Evolutionary conservation across 2,329 filamentous ascomycete species (phyloP).

Genomic region (Botrytis squamosa): DNA sequence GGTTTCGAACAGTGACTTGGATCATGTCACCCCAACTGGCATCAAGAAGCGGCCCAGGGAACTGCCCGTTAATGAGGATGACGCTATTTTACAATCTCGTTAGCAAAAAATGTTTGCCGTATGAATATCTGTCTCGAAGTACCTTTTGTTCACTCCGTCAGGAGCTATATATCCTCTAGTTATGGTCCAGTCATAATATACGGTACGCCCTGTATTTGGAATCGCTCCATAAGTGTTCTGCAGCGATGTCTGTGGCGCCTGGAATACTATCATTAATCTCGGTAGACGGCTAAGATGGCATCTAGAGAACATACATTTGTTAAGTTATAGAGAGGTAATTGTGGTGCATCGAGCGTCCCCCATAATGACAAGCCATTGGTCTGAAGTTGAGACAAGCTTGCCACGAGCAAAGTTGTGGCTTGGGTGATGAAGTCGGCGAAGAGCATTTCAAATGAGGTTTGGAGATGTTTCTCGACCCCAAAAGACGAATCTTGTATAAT

Average conservation of each 20-base stretch:
- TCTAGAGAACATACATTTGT: not conserved
- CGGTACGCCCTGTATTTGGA: not conserved
- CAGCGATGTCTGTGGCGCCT: not conserved
- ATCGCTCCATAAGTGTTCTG: not conserved
- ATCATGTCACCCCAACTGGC: slow-evolving; percentile 60
- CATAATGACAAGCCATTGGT: not conserved
- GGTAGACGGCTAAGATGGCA: not conserved
- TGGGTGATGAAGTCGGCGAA: not conserved
- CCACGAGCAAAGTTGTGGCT: not conserved
- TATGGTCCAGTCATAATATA: not conserved
- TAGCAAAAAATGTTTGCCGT: not conserved
- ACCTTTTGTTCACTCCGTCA: not conserved
- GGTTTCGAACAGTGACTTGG: slow-evolving; percentile 67
- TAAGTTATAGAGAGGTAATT: not conserved
- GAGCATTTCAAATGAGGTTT: not conserved
- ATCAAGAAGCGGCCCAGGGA: slow-evolving; percentile 62
- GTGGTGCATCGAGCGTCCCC: not conserved
- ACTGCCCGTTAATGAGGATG: slow-evolving; percentile 71
- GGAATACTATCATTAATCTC: not conserved
- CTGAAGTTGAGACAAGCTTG: not conserved
- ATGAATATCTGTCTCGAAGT: not conserved
- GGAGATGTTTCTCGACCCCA: not conserved
- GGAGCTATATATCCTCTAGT: not conserved
- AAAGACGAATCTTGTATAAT: not conserved
- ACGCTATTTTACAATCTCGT: slow-evolving; percentile 48